Base-by-base conservation (phyloP, 2,329 filamentous ascomycete species). In the Colletotrichum euphorbiae region DNA sequence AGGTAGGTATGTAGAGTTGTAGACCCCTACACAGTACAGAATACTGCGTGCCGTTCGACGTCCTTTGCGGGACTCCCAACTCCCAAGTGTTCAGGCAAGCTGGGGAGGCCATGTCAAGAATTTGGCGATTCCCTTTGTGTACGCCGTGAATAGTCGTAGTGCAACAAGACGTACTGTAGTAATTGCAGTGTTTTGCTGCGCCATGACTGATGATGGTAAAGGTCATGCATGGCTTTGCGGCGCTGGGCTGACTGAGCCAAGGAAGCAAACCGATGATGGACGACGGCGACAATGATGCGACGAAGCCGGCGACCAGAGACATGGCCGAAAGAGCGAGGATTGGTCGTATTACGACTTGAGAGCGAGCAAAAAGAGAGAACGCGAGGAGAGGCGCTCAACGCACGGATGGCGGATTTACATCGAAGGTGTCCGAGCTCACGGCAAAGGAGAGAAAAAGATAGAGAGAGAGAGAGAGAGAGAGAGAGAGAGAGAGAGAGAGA, bases 251-350 rank as follows among this genome's bases (percentile, higher is more conserved):
- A 38, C 36, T 15, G 36, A 38, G 42, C 42, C n/a, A 24, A 52
- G 48, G 15, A 45, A 36, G 11, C 48, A 33, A 4, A 48, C 19
- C 21, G 45, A 3, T 2, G 45, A 19, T 9, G 11, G 17, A 12
- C 17, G 17, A 48, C 15, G 6, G n/a, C 42, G 6, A 45, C 12
- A 45, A 45, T 45, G 4, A 45, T 45, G 42, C 13, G 42, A 45
- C 15, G 42, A 38, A 38, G 36, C 36, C n/a, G 15, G 15, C 46
- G 46, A 33, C 13, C 46, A 7, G 15, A 28, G 28, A 57, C 38
- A 36, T 28, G 61, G 19, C 42, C 61, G 61, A 36, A 74, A 28
- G 17, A 17, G 33, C n/a, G 31, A 54, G 11, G 11, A 40, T 54
- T 54, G 31, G n/a, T 54, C 15, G 15, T 9, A 21, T 21, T 21